phyloP scores from a whole-genome alignment of 225 moss, liverwort and hornwort species.

The Ulota crispa region DNA sequence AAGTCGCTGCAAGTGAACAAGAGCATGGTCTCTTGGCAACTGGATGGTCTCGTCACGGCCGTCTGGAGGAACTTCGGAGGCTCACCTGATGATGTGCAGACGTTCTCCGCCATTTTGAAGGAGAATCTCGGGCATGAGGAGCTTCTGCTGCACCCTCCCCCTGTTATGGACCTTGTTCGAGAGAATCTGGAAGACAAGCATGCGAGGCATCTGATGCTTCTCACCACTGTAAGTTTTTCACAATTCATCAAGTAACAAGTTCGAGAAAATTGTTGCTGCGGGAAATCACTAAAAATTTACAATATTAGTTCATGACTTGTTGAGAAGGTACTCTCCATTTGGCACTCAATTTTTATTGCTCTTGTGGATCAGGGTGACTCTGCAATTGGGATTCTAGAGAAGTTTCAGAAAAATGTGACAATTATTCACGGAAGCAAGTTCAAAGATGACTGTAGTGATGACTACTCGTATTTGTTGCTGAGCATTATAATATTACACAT shows the following conservation, averaged over 20 bases:
- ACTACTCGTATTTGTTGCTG: slow-evolving; percentile 59
- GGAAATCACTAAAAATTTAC: not conserved
- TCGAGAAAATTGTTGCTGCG: not conserved
- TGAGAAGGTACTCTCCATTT: not conserved
- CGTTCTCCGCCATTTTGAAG: slow-evolving; percentile 43
- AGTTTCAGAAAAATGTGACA: slow-evolving; percentile 59
- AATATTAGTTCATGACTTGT: not conserved
- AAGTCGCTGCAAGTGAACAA: slow-evolving; percentile 47
- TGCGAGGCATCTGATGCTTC: slow-evolving; percentile 63
- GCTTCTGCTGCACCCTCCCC: slow-evolving; percentile 54
- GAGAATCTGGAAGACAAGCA: slow-evolving; percentile 60
- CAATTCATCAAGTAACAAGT: not conserved
- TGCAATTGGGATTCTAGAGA: slow-evolving; percentile 53
- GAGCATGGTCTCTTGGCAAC: slow-evolving; percentile 35
- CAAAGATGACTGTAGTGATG: slow-evolving; percentile 63
- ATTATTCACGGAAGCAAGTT: slow-evolving; percentile 62
- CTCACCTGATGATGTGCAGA: slow-evolving; percentile 55
- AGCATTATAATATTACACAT: slow-evolving; percentile 66
- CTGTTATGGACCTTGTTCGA: slow-evolving; percentile 55
- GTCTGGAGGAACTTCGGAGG: slow-evolving; percentile 68
- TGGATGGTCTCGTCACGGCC: slow-evolving; percentile 47
- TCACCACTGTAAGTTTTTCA: slow-evolving; percentile 45
- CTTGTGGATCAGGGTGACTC: slow-evolving; percentile 56
- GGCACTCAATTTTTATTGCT: slow-evolving; percentile 8
- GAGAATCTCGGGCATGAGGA: slow-evolving; percentile 44